Base-by-base conservation (phyloP, 1,284 basidiomycete species). In the Rhodotorula sp. region DNA sequence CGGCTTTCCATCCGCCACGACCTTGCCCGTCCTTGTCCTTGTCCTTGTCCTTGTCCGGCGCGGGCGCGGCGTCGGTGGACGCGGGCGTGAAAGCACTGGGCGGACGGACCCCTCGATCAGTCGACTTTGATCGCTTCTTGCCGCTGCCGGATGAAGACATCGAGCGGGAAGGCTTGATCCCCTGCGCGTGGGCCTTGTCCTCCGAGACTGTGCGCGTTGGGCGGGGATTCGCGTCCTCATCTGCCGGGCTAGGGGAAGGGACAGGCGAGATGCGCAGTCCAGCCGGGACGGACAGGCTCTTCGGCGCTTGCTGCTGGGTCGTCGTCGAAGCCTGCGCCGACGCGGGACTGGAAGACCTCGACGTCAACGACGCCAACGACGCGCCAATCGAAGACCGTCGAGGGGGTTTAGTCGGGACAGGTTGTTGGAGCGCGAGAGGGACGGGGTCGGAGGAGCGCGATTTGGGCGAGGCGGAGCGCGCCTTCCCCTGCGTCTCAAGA, bases 111-210 rank as follows among this genome's bases (percentile, higher is more conserved):
- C 39, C 27, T 22, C 54, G 54, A 61, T 66, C 68, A 36, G 61
- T 60, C 9, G 68, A 70, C 58, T 70, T 66, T 58, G 58, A 61
- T 36, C 68, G 52, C 57, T 29, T 36, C 54, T 63, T 51, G 34
- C 64, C 60, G n/a, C 17, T 19, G 53, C 59, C 17, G 2, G 39
- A 44, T n/a, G 51, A n/a, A 27, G 59, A 53, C 7, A 36, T 17
- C n/a, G 55, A 44, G 36, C 55, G 55, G 59, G 59, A 44, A 44
- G 39, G 39, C 11, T 44, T 44, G 39, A 44, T 44, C 39, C 39
- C 39, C 19, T 58, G 39, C 56, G 30, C 22, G 53, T n/a, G 61
- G 61, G 48, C 30, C 68, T 56, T 36, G 52, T 59, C 52, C 47
- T 36, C 59, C 56, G 51, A 46, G 46, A 47, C 11, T 13, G 57